Evolutionary conservation across 345 rosid genomes (phyloP).

Genomic region (Litchi chinensis): DNA sequence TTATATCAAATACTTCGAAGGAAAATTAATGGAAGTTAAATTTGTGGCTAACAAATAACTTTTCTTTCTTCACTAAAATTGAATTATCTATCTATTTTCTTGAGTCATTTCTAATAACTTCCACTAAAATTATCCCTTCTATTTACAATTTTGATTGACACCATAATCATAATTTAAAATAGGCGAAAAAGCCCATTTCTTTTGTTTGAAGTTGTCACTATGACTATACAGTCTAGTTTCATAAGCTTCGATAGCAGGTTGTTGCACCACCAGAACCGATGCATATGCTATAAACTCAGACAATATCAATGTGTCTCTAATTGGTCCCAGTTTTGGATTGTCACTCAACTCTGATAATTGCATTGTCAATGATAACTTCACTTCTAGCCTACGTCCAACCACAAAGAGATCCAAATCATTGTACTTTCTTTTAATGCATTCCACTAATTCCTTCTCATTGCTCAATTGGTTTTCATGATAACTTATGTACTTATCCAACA

Average conservation of each 20-base stretch:
- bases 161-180: neutral
- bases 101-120: no score
- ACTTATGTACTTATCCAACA: slow-evolving; percentile 27
- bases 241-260: neutral
- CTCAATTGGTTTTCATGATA: slow-evolving; percentile 28
- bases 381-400: slow-evolving; percentile 34
- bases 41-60: no score
- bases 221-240: neutral
- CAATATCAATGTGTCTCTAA: slow-evolving; percentile 33
- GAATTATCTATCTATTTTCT: no score
- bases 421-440: slow-evolving; percentile 9
- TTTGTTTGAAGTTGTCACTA: neutral
- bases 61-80: no score
- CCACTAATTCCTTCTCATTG: slow-evolving; percentile 16
- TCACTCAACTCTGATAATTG: slow-evolving; percentile 38
- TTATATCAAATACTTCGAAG: no score
- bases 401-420: slow-evolving; percentile 35
- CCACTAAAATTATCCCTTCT: no score
- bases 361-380: slow-evolving; percentile 14
- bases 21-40: no score
- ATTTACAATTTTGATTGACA: no score
- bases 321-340: slow-evolving; percentile 30
- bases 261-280: slow-evolving; percentile 41
- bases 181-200: neutral
- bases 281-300: slow-evolving; percentile 23